These are phyloP conservation scores for Nicotiana paniculata DNA, from an alignment of 257 asterid species.

Conservation along the genomic window DNA sequence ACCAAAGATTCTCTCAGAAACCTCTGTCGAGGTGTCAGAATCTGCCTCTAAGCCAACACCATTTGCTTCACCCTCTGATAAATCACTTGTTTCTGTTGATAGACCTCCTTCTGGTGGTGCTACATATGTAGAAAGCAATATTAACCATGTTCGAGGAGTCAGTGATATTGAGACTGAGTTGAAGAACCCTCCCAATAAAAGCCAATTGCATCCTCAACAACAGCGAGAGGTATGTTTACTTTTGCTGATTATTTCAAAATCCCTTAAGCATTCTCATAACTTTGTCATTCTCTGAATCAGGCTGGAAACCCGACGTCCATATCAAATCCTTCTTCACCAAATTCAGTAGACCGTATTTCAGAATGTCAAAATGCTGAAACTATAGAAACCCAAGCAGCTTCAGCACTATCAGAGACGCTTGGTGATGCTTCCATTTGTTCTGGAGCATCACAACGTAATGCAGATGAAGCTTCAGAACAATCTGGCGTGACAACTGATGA, in stretches of 20 bases:
- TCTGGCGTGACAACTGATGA: neutral
- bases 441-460: neutral
- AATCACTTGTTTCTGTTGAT: neutral
- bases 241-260: neutral
- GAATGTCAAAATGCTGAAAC: neutral
- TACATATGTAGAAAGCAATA: neutral
- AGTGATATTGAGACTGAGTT: neutral
- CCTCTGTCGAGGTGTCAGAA: conserved; percentile 1
- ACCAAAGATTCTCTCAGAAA: conserved; percentile 6
- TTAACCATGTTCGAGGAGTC: neutral
- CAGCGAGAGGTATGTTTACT: conserved; percentile 16
- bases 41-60: conserved; percentile 9
- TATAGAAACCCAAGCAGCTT: neutral
- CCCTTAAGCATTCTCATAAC: neutral
- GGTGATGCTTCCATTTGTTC: neutral
- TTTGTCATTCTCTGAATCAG: neutral
- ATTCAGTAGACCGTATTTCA: neutral
- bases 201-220: conserved; percentile 1
- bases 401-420: neutral
- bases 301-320: neutral
- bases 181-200: neutral
- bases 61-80: neutral
- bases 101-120: neutral
- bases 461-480: neutral
- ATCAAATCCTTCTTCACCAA: neutral